These are phyloP conservation scores for Kuraishia capsulata DNA, from an alignment of 805 yeast genomes.

Conservation along the genomic window DNA sequence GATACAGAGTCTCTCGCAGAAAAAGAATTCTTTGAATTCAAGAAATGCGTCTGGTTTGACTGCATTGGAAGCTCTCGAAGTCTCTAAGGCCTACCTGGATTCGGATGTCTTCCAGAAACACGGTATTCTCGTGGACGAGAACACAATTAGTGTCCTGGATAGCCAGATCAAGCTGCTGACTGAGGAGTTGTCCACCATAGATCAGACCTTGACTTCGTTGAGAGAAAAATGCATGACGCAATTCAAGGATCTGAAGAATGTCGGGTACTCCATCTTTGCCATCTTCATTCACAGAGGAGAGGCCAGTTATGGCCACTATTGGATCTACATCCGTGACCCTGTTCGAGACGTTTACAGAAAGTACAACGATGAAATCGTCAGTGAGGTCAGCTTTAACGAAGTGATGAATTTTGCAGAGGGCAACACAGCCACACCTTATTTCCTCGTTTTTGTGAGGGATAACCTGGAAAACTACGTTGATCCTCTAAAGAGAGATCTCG, in stretches of 20 bases:
- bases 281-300: conserved; percentile 93
- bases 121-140: conserved; percentile 30
- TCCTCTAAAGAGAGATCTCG: conserved; percentile 46
- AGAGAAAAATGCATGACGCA: conserved; percentile 45
- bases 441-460: conserved; percentile 72
- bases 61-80: conserved; percentile 39
- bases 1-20: conserved; percentile 31
- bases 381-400: conserved; percentile 60
- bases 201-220: conserved; percentile 31
- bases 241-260: conserved; percentile 48
- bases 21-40: conserved; percentile 31
- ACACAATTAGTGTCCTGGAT: conserved; percentile 38
- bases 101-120: conserved; percentile 25
- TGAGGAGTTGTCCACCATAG: conserved; percentile 28
- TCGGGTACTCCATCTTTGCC: conserved; percentile 82
- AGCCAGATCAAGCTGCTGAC: conserved; percentile 37
- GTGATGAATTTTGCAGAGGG: conserved; percentile 57
- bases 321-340: conserved; percentile 86
- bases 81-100: conserved; percentile 49
- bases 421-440: conserved; percentile 91
- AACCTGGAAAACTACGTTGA: conserved; percentile 48
- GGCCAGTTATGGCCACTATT: conserved; percentile 94
- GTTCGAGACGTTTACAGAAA: conserved; percentile 64
- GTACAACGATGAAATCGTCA: conserved; percentile 93
- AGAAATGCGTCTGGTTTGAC: conserved; percentile 43